Evolutionary conservation across 2,329 filamentous ascomycete species (phyloP), one percentile per base, ranked within the genome.

Genomic region (Trichoderma atrobrunneum): DNA sequence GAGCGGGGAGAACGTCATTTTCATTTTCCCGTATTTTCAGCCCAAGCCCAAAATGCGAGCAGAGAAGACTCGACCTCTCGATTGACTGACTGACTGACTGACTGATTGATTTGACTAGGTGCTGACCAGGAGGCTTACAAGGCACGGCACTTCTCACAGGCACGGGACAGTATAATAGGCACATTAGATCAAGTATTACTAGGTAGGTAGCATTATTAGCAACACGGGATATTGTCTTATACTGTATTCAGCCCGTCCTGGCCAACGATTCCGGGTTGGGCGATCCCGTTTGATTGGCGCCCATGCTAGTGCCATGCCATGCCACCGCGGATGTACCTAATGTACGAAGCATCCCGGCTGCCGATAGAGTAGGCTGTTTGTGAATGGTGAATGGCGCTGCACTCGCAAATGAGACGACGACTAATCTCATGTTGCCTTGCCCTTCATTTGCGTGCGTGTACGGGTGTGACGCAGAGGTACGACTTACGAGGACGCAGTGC

Each of bases 1-100:
- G 70, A 66, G 70, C 70, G 70, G 70, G 70, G 62, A 54, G 63
- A 51, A 72, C 70, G 70, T 72, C 70, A 72, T 72, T 39, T 39
- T 39, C 36, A 39, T 39, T 72, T 62, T 54, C 21, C 62, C 62
- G 30, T 67, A 63, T 72, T 57, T 72, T 57, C 39, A 60, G 62
- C 62, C 57, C 62, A 36, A 36, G 14, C 36, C 39, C 28, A 51
- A 51, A 39, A 48, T 48, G 43, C 8, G 14, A 21, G 14, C 59
- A 39, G 12, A 61, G n/a, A 60, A n/a, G 16, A n/a, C 26, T 28
- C 59, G n/a, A 7, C 43, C 32, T 21, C 21, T 30, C 26, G 51
- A 65, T 34, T 26, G 62, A 54, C 5, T 65, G 39, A 51, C 18
- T 18, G 39, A 51, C 18, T 18, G 39, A 10, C 4, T 11, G 10